Evolutionary conservation across 176 grass and related monocot species (phyloP).

Genomic region (Rhynchospora tenuis): DNA sequence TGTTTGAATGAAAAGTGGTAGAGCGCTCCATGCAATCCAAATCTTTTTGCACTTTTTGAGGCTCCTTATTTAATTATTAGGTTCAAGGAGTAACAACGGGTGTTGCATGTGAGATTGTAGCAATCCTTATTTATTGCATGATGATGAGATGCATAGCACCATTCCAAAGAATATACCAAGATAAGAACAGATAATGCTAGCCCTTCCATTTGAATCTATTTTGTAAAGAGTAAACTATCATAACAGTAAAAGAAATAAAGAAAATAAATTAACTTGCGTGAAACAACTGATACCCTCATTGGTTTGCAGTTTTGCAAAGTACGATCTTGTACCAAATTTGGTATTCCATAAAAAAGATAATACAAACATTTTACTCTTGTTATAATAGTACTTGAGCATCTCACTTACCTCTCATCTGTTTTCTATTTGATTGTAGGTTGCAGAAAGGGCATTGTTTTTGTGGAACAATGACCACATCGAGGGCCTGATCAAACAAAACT

Average conservation of each 20-base stretch:
- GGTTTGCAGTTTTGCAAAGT: background rate
- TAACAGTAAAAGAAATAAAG: background rate
- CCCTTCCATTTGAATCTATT: background rate
- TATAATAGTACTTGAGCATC: background rate
- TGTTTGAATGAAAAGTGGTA: no score
- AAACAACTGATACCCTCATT: background rate
- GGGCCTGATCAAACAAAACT: slow-evolving; percentile 91
- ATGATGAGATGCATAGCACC: background rate
- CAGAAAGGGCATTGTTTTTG: slow-evolving; percentile 89
- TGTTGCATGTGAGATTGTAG: background rate
- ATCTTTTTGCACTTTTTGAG: background rate
- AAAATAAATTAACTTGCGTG: background rate
- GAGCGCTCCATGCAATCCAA: background rate
- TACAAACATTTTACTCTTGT: background rate
- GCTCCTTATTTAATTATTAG: background rate
- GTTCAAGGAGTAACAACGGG: background rate
- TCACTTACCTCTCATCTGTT: slow-evolving; percentile 6
- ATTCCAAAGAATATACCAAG: background rate
- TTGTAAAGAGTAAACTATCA: background rate
- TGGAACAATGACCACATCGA: slow-evolving; percentile 99
- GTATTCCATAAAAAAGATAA: background rate
- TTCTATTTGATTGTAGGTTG: slow-evolving; percentile 49
- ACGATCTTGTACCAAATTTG: background rate
- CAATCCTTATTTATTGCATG: background rate
- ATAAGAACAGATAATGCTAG: background rate